These are phyloP conservation scores for Piper betle DNA, from an alignment of 164 flowering plant species.

Conservation along the genomic window DNA sequence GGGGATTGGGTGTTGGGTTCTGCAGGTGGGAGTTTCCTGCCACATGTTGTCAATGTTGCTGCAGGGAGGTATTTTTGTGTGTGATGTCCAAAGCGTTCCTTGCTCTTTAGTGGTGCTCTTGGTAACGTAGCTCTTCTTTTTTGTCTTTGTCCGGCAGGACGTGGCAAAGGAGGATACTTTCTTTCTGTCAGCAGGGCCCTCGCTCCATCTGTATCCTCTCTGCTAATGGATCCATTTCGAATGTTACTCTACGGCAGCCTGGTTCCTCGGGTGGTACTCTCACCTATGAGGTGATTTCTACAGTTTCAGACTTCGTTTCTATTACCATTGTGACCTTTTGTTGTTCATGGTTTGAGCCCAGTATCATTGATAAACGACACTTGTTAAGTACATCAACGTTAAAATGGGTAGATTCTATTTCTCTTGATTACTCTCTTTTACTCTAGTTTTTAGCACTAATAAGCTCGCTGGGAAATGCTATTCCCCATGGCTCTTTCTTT, in stretches of 20 bases:
- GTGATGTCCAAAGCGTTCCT: neutral
- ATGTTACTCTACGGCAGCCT: conserved; percentile 73
- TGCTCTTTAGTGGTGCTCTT: too few relatives aligned
- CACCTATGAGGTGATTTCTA: conserved; percentile 60
- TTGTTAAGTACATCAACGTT: too few relatives aligned
- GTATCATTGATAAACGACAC: too few relatives aligned
- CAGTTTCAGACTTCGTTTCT: neutral
- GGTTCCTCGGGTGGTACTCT: conserved; percentile 70
- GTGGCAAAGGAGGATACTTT: conserved; percentile 51
- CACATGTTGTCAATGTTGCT: conserved; percentile 62
- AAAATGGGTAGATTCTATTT: too few relatives aligned
- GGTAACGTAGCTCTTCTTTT: neutral
- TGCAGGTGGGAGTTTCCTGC: conserved; percentile 68
- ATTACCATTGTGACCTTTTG: too few relatives aligned
- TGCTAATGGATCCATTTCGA: conserved; percentile 79
- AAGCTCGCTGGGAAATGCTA: too few relatives aligned
- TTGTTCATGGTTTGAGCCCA: too few relatives aligned
- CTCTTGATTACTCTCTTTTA: too few relatives aligned
- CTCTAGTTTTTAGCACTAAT: too few relatives aligned
- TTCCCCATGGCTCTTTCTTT: too few relatives aligned
- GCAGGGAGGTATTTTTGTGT: conserved; percentile 62
- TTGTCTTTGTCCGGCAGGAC: conserved; percentile 36
- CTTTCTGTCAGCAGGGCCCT: conserved; percentile 58
- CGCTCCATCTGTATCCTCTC: conserved; percentile 74
- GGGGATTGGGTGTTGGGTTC: conserved; percentile 56